phyloP scores from a whole-genome alignment of 176 grass and related monocot species.

The Themeda triandra region DNA sequence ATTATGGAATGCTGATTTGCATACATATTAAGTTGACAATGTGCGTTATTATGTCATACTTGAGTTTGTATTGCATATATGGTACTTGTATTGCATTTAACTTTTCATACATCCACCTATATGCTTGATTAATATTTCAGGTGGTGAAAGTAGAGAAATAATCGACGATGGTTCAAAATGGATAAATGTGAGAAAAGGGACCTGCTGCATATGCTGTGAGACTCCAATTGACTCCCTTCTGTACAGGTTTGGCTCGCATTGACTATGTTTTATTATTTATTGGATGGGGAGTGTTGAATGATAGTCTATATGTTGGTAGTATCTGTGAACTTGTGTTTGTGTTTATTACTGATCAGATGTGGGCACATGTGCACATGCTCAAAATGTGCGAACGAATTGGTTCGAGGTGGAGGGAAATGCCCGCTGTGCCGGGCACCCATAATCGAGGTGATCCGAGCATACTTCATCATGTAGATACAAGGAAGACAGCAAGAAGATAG shows the following conservation, averaged over 20 bases:
- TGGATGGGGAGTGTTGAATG: background rate
- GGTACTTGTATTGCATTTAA: background rate
- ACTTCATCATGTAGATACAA: constrained; percentile 58
- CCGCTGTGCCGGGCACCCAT: constrained; percentile 93
- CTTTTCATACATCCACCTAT: background rate
- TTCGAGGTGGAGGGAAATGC: constrained; percentile 77
- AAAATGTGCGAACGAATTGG: constrained; percentile 86
- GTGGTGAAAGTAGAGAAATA: constrained; percentile 46
- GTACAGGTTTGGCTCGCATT: constrained; percentile 56
- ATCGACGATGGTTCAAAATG: constrained; percentile 85
- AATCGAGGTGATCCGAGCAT: constrained; percentile 71
- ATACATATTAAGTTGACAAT: background rate
- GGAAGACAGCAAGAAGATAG: constrained; percentile 1
- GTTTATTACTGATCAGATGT: constrained; percentile 61
- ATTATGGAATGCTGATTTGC: background rate
- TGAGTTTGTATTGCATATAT: background rate
- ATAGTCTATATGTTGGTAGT: background rate
- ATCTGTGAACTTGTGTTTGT: background rate
- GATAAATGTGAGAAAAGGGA: constrained; percentile 86
- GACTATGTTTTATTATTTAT: background rate
- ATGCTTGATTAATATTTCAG: constrained; percentile 32
- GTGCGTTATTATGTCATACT: background rate
- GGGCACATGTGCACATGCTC: constrained; percentile 99
- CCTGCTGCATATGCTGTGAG: constrained; percentile 82
- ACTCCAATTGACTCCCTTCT: constrained; percentile 91